Base-by-base conservation (phyloP, 2,329 filamentous ascomycete genomes). In the Geoglossum cookeanum region DNA sequence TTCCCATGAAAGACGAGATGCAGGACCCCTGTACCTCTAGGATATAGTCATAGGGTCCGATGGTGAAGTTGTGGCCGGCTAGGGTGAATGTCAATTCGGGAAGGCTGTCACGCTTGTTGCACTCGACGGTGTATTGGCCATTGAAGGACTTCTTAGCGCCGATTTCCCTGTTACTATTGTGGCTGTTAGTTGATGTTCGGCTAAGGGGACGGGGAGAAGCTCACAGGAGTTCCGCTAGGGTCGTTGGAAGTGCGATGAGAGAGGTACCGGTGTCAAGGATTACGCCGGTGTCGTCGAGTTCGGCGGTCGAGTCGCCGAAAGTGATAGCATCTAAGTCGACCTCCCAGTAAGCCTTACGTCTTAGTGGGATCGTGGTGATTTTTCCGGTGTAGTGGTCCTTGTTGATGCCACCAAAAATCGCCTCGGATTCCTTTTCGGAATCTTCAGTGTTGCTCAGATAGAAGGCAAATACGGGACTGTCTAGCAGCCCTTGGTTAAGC, bases 321-420 rank as follows among this genome's bases (percentile, higher is more conserved):
- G 85, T 82, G 73, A 98, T 92, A 62, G 88, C 78, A 67, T 97
- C 84, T 60, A 98, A 83, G 67, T 97, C 90, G 58, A 98, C 91
- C 79, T 98, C 92, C 92, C 92, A 98, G 80, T 98, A 98, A 55
- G 92, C 92, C 84, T 97, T 97, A 70, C 92, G 87, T 71, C 92
- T 87, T 64, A 98, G 81, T 57, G 92, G 92, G 64, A 98, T 88
- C 71, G 89, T 94, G 69, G 83, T 87, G 66, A 98, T 79, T 72
- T 97, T 84, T 67, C 92, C 92, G 44, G 78, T 83, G 72, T 80
- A 85, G 77, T 92, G 88, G 68, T 76, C 75, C 74, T 88, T 75
- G 71, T 97, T 84, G 60, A 95, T 73, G 63, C 91, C 91, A 70
- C 91, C 91, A 63, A 98, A 98, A 63, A 84, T 82, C 60, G 83